Evolutionary conservation across 2,329 filamentous ascomycete species (phyloP).

Genomic region (Pseudopyrenochaeta lycopersici): DNA sequence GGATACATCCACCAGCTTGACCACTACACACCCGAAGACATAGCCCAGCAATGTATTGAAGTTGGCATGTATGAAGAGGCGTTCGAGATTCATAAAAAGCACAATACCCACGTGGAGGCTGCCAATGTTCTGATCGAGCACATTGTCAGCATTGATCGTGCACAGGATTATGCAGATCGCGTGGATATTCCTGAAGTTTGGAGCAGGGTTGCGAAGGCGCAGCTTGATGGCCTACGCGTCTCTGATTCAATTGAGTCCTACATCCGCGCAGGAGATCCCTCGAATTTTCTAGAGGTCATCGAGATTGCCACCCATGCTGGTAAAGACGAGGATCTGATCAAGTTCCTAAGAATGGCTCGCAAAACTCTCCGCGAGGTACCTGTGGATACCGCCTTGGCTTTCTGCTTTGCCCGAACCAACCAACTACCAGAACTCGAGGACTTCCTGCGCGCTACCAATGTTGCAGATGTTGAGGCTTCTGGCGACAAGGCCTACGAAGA

Average conservation of each 20-base stretch:
- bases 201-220: conserved; percentile 98
- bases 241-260: conserved; percentile 95
- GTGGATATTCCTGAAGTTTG: conserved; percentile 95
- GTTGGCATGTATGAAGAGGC: conserved; percentile 96
- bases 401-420: conserved; percentile 90
- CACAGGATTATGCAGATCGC: conserved; percentile 93
- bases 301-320: conserved; percentile 94
- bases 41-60: conserved; percentile 90
- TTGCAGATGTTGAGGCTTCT: conserved; percentile 94
- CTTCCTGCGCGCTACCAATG: conserved; percentile 91
- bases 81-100: conserved; percentile 99
- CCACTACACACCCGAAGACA: conserved; percentile 90
- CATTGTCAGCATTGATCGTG: conserved; percentile 96
- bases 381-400: conserved; percentile 92
- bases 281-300: conserved; percentile 95
- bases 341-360: conserved; percentile 94
- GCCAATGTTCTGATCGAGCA: conserved; percentile 94
- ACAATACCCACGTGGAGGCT: conserved; percentile 84
- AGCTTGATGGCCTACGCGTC: conserved; percentile 93
- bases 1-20: conserved; percentile 94
- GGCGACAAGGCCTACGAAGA: conserved; percentile 98
- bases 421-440: conserved; percentile 94
- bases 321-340: conserved; percentile 97
- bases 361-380: conserved; percentile 94
- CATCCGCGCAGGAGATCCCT: conserved; percentile 91